A percentile compares a stretch with the other conserved stretches of the same genome.
Conservation (phyloP, 176 grass and related monocot species). For the Eragrostis nindensis region DNA sequence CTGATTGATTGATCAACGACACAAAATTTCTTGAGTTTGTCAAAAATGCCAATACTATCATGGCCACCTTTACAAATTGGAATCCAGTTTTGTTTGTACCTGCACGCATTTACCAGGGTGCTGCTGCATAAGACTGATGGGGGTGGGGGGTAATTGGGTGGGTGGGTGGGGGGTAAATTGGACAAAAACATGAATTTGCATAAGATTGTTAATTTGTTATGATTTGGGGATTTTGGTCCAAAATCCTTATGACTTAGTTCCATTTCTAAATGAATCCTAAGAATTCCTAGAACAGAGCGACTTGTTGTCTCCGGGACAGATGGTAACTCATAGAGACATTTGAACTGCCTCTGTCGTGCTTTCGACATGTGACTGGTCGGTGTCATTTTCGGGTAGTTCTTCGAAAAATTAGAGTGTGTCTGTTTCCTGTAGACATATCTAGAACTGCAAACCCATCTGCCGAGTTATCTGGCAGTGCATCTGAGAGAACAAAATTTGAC, state of each 20-base stretch:
- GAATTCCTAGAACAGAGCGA: not conserved
- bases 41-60: slow-evolving; percentile 26
- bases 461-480: not conserved
- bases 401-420: not conserved
- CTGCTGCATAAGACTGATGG: not conserved
- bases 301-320: slow-evolving; percentile 9
- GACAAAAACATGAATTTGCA: not conserved
- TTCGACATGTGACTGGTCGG: slow-evolving; percentile 15
- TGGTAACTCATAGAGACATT: slow-evolving; percentile 28
- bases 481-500: not conserved
- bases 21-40: slow-evolving; percentile 19
- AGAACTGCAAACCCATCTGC: not conserved
- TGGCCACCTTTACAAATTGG: slow-evolving; percentile 17
- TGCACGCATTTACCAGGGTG: not conserved
- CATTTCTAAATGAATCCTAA: slow-evolving; percentile 13
- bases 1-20: slow-evolving; percentile 37
- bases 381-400: slow-evolving; percentile 22
- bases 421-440: not conserved
- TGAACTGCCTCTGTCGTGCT: slow-evolving; percentile 38
- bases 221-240: not conserved
- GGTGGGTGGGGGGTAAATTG: not conserved
- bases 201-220: slow-evolving; percentile 1
- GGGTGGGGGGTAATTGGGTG: not conserved
- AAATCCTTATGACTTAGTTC: not conserved
- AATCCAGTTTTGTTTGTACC: slow-evolving; percentile 45